phyloP scores from a whole-genome alignment of 345 rosid species.

The Cardamine occulta region DNA sequence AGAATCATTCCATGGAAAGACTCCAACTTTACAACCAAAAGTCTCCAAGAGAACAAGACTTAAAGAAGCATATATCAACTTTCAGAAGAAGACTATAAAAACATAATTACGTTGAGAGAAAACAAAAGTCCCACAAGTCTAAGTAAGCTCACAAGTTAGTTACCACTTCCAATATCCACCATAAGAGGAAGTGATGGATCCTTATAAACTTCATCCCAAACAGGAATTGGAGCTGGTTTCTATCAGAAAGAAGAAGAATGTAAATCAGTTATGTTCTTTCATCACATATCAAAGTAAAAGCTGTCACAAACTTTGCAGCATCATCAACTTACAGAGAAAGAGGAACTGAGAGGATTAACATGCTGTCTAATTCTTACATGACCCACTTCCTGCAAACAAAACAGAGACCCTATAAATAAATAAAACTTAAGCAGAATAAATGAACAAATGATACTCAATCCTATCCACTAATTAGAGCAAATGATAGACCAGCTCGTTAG shows the following conservation, averaged over 20 bases:
- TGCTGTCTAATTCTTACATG: conserved; percentile 88
- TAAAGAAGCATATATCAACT: neutral
- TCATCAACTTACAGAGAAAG: conserved; percentile 65
- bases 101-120: neutral
- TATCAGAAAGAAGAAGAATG: conserved; percentile 25
- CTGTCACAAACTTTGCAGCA: conserved; percentile 15
- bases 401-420: neutral
- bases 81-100: neutral
- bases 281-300: neutral
- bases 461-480: no score
- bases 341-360: conserved; percentile 87
- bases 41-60: conserved; percentile 1
- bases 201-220: conserved; percentile 74
- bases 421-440: no score
- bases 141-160: conserved; percentile 42
- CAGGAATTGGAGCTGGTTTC: conserved; percentile 70
- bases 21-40: conserved; percentile 10
- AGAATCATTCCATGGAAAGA: conserved; percentile 4
- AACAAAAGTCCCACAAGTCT: conserved; percentile 6
- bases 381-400: conserved; percentile 67
- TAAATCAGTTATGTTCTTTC: neutral
- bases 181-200: conserved; percentile 83
- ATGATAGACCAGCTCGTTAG: no score
- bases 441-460: no score
- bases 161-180: conserved; percentile 96